Conservation (phyloP, 495 filamentous ascomycete genomes). For the Neurospora pannonica region DNA sequence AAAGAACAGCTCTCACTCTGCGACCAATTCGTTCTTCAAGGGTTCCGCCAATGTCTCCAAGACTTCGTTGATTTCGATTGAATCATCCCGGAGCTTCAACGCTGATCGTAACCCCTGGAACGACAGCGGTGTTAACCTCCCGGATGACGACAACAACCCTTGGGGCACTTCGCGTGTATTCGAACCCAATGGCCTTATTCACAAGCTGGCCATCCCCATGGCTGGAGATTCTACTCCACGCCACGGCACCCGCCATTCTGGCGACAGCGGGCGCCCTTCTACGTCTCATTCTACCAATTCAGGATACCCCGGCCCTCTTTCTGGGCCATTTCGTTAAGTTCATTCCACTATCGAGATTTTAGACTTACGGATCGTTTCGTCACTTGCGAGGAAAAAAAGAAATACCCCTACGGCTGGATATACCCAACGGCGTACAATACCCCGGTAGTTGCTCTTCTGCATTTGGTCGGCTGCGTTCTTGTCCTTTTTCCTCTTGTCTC, state of each 20-base stretch:
- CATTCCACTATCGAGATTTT: conserved; percentile 33
- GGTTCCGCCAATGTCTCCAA: conserved; percentile 91
- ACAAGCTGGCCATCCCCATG: conserved; percentile 56
- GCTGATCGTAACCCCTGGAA: conserved; percentile 96
- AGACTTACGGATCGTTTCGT: conserved; percentile 21
- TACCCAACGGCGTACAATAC: conserved; percentile 46
- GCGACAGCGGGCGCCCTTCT: conserved; percentile 82
- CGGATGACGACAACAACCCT: conserved; percentile 68
- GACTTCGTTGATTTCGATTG: conserved; percentile 86
- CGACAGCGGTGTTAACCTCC: conserved; percentile 86
- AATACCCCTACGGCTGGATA: conserved; percentile 48
- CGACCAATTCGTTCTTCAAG: conserved; percentile 75
- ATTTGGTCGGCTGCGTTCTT: conserved; percentile 46
- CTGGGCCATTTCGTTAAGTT: conserved; percentile 70
- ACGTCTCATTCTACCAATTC: conserved; percentile 88
- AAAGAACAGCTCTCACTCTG: conserved; percentile 83
- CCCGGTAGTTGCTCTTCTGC: conserved; percentile 43
- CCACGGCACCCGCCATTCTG: conserved; percentile 70
- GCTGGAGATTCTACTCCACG: conserved; percentile 72
- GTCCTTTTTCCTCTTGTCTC: neutral
- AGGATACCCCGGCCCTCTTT: conserved; percentile 82
- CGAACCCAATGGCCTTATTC: conserved; percentile 49
- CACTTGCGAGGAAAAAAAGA: conserved; percentile 25
- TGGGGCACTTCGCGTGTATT: conserved; percentile 50
- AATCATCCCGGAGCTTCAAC: conserved; percentile 73